phyloP scores from a whole-genome alignment of 768 basidiomycete species.

The Saitozyma sp. region DNA sequence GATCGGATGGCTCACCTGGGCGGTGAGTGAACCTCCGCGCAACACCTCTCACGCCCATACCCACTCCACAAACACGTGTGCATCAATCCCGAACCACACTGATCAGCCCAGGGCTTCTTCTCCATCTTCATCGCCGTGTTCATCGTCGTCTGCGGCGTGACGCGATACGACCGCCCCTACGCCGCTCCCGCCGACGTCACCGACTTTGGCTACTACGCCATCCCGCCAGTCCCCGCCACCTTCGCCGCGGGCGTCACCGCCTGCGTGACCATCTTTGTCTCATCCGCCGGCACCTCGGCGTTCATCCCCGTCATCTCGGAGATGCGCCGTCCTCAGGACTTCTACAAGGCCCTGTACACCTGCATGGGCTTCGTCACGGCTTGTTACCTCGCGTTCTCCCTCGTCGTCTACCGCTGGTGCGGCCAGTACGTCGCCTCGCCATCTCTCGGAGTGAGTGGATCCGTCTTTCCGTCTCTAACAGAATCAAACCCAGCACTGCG shows the following conservation, averaged over 20 bases:
- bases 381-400: conserved; percentile 15
- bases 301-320: conserved; percentile 40
- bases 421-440: conserved; percentile 41
- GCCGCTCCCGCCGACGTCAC: conserved; percentile 23
- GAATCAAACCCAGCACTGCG: too few species aligned
- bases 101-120: conserved; percentile 14
- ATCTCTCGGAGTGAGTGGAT: conserved; percentile 23
- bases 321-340: conserved; percentile 44
- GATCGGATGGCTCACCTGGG: conserved; percentile 21
- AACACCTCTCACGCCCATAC: too few species aligned
- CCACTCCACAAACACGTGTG: too few species aligned
- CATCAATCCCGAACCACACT: neutral
- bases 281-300: conserved; percentile 15
- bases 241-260: conserved; percentile 15
- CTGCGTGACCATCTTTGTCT: conserved; percentile 19
- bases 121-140: conserved; percentile 25
- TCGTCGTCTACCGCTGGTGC: conserved; percentile 25
- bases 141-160: conserved; percentile 29
- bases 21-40: conserved; percentile 8
- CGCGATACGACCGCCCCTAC: conserved; percentile 19
- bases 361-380: conserved; percentile 29
- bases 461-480: too few species aligned
- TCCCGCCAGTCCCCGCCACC: conserved; percentile 10
- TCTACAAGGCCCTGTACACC: conserved; percentile 34
- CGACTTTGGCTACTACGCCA: conserved; percentile 16